Evolutionary conservation across 2,329 filamentous ascomycete species (phyloP), one percentile per base, ranked within the genome.

Genomic region (Pseudogymnoascus verrucosus): DNA sequence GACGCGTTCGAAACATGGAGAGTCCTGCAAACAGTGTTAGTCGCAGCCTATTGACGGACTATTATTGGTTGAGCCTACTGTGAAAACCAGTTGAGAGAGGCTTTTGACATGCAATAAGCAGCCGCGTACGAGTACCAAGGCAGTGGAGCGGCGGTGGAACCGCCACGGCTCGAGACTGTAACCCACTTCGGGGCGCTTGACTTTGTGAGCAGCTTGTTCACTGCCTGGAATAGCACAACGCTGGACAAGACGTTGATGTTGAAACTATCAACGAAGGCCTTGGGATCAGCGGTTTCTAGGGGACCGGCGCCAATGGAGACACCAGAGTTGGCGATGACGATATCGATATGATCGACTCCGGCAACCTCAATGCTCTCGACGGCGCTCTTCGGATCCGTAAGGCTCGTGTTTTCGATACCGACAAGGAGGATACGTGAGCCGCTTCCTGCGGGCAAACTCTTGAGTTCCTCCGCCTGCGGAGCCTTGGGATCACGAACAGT

Each of bases 321-420:
- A 14, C 42, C 42, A 4, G 42, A 44, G 65, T 76, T 76, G 16
- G 74, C 73, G 28, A 76, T 69, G 36, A 75, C 69, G 37, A 74
- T 62, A 62, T 76, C 74, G 19, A 76, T 21, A 37, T 72, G 68
- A 57, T 66, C 54, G 21, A 75, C 66, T 44, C 42, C 42, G 19
- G 42, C 10, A 23, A 19, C 42, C 6, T 44, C 42, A 44, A 44
- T 11, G 12, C 42, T 44, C 42, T 44, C 42, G 11, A 44, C 6
- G 19, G 42, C 42, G 5, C 12, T 23, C 42, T 44, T 44, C 12
- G 42, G 42, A 21, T 44, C 42, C 11, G 19, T 23, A 44, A 23
- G 19, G 42, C 5, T 44, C 19, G 42, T 44, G 42, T 44, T 44
- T 11, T 44, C 42, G 42, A 44, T 44, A 23, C 19, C 42, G 42